phyloP scores from a whole-genome alignment of 2,329 filamentous ascomycete species.

The Geosmithia flava region DNA sequence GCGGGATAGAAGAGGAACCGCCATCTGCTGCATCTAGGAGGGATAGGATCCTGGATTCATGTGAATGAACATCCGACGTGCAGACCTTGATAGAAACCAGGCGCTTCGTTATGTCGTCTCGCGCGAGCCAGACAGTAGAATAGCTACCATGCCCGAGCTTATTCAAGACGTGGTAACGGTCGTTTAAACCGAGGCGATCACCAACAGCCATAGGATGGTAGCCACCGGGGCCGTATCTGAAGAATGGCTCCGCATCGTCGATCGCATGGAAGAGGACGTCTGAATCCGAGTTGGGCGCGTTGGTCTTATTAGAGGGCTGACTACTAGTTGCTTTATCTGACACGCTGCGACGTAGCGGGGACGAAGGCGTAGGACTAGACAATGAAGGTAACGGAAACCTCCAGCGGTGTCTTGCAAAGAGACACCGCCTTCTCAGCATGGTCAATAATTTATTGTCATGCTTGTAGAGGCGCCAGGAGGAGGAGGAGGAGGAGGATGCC shows the following conservation, averaged over 20 bases:
- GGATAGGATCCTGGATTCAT: slow-evolving; percentile 11
- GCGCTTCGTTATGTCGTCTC: slow-evolving; percentile 6
- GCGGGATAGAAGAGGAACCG: not conserved
- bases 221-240: slow-evolving; percentile 18
- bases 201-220: slow-evolving; percentile 25
- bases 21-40: slow-evolving; percentile 7
- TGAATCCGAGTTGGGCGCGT: not conserved
- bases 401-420: too few species aligned
- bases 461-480: too few species aligned
- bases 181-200: slow-evolving; percentile 15
- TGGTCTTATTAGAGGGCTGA: not conserved
- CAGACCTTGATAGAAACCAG: slow-evolving; percentile 19
- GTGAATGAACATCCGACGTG: slow-evolving; percentile 9
- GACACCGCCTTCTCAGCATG: too few species aligned
- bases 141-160: slow-evolving; percentile 14
- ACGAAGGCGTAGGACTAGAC: too few species aligned
- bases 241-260: slow-evolving; percentile 8
- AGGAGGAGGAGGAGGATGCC: too few species aligned
- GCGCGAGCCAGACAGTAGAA: slow-evolving; percentile 20
- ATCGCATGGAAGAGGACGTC: slow-evolving; percentile 2
- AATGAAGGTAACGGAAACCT: too few species aligned
- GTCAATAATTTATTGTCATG: too few species aligned
- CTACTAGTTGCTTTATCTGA: too few species aligned
- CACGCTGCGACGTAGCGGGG: too few species aligned
- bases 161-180: slow-evolving; percentile 11